Evolutionary conservation across 2,329 filamentous ascomycete genomes (phyloP).

Genomic region (Aureobasidium sp.): DNA sequence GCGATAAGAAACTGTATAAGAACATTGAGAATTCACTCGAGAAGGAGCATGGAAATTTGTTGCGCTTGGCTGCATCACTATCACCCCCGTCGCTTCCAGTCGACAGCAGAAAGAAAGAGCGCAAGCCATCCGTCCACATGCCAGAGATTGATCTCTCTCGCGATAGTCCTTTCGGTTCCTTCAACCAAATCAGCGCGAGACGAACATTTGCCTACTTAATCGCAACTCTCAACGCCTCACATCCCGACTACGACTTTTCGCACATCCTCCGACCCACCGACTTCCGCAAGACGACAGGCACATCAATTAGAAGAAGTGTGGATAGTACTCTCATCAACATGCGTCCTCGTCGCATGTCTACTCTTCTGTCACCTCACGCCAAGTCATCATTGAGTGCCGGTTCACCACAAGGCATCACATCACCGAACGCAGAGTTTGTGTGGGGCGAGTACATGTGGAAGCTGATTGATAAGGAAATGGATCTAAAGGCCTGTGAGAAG

Average conservation of each 20-base stretch:
- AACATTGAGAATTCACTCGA: constrained; percentile 88
- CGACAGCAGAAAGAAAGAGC: constrained; percentile 30
- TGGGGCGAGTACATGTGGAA: constrained; percentile 93
- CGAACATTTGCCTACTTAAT: constrained; percentile 94
- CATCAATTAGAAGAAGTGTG: constrained; percentile 76
- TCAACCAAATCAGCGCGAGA: constrained; percentile 81
- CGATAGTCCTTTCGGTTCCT: constrained; percentile 83
- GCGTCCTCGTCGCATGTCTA: constrained; percentile 52
- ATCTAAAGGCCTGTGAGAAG: constrained; percentile 75
- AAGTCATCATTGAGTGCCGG: constrained; percentile 14
- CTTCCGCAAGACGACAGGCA: constrained; percentile 78
- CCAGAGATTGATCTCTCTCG: constrained; percentile 60
- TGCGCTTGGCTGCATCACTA: constrained; percentile 78
- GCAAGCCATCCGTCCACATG: constrained; percentile 24
- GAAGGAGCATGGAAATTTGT: constrained; percentile 79
- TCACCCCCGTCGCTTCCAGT: constrained; percentile 61
- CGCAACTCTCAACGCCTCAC: constrained; percentile 90
- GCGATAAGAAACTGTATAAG: constrained; percentile 95
- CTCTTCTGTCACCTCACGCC: constrained; percentile 23
- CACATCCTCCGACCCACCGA: constrained; percentile 82
- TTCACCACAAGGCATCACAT: constrained; percentile 14
- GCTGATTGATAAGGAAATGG: constrained; percentile 90
- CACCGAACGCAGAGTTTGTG: constrained; percentile 28
- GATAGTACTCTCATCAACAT: constrained; percentile 84
- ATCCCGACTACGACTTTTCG: constrained; percentile 96